Percentiles rank a stretch among this genome's conserved stretches.
phyloP scores from a whole-genome alignment of 2,329 filamentous ascomycete genomes.

The Teratosphaeria zuluensis region DNA sequence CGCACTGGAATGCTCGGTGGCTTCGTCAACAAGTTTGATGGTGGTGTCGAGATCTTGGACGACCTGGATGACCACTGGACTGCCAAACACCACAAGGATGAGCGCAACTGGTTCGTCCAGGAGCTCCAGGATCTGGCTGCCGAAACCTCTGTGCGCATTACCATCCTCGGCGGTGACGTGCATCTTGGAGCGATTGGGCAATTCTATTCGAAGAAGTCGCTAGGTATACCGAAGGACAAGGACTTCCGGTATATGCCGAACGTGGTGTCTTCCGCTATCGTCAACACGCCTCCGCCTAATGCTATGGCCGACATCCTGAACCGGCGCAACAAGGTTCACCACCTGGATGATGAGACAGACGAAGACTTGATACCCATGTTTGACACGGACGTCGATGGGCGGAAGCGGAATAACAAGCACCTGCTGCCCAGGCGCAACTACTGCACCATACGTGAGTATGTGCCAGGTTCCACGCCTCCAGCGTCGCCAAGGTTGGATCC shows the following conservation, averaged over 20 bases:
- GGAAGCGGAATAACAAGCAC: conserved; percentile 80
- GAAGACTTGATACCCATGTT: conserved; percentile 97
- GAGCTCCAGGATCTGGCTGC: conserved; percentile 89
- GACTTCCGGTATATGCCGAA: conserved; percentile 98
- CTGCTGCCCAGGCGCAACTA: conserved; percentile 87
- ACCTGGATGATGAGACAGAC: conserved; percentile 63
- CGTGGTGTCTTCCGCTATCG: conserved; percentile 86
- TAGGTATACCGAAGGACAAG: conserved; percentile 68
- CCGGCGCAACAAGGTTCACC: conserved; percentile 71
- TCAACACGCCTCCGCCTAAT: conserved; percentile 80
- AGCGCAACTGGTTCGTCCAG: conserved; percentile 77
- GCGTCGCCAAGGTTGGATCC: conserved; percentile 47
- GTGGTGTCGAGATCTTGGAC: conserved; percentile 82
- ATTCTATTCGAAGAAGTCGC: conserved; percentile 85
- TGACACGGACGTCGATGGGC: conserved; percentile 77
- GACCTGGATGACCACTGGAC: conserved; percentile 97
- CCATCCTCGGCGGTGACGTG: conserved; percentile 87
- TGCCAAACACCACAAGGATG: conserved; percentile 83
- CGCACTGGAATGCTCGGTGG: conserved; percentile 69
- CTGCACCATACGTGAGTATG: conserved; percentile 83
- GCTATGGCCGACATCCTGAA: conserved; percentile 86
- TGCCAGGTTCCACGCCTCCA: conserved; percentile 65
- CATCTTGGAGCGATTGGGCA: conserved; percentile 87
- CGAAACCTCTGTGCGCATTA: conserved; percentile 83
- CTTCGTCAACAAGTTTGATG: conserved; percentile 81